Percentiles rank a stretch among this genome's conserved stretches.
phyloP scores from a whole-genome alignment of 768 basidiomycete species.

The Tephrocybe sp. region DNA sequence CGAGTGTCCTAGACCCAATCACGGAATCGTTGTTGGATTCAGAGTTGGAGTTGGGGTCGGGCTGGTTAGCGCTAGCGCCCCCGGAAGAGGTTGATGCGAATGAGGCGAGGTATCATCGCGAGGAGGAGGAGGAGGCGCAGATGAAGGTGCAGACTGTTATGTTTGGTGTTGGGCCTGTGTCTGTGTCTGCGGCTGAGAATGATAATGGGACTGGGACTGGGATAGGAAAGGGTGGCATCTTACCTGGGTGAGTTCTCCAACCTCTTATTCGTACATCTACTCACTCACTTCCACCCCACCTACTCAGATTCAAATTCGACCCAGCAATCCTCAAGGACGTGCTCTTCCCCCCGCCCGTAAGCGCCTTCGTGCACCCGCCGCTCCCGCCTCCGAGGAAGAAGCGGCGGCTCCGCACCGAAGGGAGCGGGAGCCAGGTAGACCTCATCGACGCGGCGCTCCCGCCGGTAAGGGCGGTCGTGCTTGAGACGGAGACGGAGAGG shows the following conservation, averaged over 20 bases:
- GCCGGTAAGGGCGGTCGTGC: slow-evolving; percentile 22
- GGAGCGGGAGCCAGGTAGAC: slow-evolving; percentile 8
- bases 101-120: slow-evolving; percentile 22
- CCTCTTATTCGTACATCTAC: too few relatives aligned
- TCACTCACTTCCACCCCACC: too few relatives aligned
- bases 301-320: slow-evolving; percentile 58
- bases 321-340: slow-evolving; percentile 37
- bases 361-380: slow-evolving; percentile 16
- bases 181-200: too few relatives aligned
- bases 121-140: slow-evolving; percentile 38
- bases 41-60: slow-evolving; percentile 23
- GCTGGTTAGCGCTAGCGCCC: too few relatives aligned
- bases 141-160: slow-evolving; percentile 46
- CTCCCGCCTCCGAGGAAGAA: slow-evolving; percentile 38
- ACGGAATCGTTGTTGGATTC: slow-evolving; percentile 32
- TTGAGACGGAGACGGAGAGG: slow-evolving; percentile 39
- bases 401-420: slow-evolving; percentile 20
- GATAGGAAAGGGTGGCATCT: slow-evolving; percentile 24
- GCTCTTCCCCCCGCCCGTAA: slow-evolving; percentile 37
- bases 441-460: slow-evolving; percentile 3
- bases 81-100: slow-evolving; percentile 19
- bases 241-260: slow-evolving; percentile 44
- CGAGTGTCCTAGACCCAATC: slow-evolving; percentile 38
- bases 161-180: slow-evolving; percentile 38
- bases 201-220: too few relatives aligned